phyloP scores from a whole-genome alignment of 805 yeast species.

The Candida koratica region DNA sequence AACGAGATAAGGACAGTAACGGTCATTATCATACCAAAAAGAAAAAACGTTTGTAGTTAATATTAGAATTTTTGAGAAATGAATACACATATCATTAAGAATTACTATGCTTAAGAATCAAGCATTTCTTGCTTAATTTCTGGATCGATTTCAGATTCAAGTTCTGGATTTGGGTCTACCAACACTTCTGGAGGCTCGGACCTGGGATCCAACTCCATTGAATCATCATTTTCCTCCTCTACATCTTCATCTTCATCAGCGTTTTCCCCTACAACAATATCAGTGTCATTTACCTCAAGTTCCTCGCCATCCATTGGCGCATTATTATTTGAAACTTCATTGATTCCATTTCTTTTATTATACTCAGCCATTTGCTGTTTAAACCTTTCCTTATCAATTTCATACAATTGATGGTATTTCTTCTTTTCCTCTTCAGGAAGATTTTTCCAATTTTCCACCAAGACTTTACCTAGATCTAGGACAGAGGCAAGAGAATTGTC shows the following conservation, averaged over 20 bases:
- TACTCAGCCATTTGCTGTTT: constrained; percentile 65
- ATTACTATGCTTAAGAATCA: not conserved
- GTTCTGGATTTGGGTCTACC: constrained; percentile 5
- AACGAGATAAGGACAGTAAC: constrained; percentile 66
- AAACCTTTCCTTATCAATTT: constrained; percentile 74
- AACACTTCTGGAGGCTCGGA: constrained; percentile 8
- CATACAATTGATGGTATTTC: constrained; percentile 72
- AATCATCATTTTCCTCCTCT: constrained; percentile 5
- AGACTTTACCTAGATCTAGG: constrained; percentile 66
- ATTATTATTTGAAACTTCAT: constrained; percentile 9
- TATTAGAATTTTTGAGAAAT: not conserved
- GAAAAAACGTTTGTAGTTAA: constrained; percentile 24
- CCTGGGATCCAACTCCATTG: constrained; percentile 9
- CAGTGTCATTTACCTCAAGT: constrained; percentile 8
- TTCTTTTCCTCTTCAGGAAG: constrained; percentile 64
- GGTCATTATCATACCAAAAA: constrained; percentile 70
- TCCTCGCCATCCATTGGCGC: constrained; percentile 11
- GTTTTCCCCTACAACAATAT: constrained; percentile 8
- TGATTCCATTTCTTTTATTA: constrained; percentile 21
- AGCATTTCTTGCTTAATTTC: constrained; percentile 4
- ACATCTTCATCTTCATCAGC: constrained; percentile 7
- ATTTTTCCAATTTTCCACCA: constrained; percentile 84
- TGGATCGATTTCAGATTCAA: constrained; percentile 7
- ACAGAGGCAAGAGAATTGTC: constrained; percentile 17
- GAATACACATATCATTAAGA: constrained; percentile 1